Evolutionary conservation across 148 eudicot species (phyloP), one percentile per base, ranked within the genome.

Genomic region (Arctostaphylos glauca): DNA sequence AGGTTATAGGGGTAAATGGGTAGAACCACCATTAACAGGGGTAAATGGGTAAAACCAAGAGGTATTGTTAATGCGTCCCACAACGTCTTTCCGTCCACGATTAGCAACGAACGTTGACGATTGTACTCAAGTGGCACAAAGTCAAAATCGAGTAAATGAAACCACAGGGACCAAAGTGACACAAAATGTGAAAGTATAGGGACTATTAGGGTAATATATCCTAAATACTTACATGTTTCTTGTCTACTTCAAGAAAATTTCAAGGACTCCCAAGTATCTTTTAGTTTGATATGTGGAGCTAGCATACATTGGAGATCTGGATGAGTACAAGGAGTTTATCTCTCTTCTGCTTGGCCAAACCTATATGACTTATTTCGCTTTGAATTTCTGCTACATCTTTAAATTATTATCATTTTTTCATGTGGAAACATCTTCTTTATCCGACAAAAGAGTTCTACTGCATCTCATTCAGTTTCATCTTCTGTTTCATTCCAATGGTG

Each of bases 341-440:
- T 38, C 52, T 84, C 25, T 41, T 59, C 5, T 79, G 71, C 47
- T 55, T 25, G 44, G 23, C 58, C 19, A 41, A 16, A 60, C 72
- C 49, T 15, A 43, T 52, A 59, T 12, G 41, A 53, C 41, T 71
- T 75, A 47, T 18, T 10, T 5, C 64, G 6, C 73, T 52, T 67
- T 62, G 21, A 64, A 67, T 15, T 43, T 86, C 10, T 78, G 53
- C 23, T 47, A 52, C 66, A 18, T 58, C 16, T 77, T 77, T 41
- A 56, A 78, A 13, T 31, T 7, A 7, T 78, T 31, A 41, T 56
- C 49, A 66, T 3, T 41, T 78, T 41, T 78, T 56, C 23, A 55
- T 18, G 47, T 18, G 46, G 25, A 55, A 9, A 18, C 50, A 25
- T 77, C 25, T 77, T 77, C 53, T 53, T 53, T 15, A 31, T 31